phyloP scores from a whole-genome alignment of 768 basidiomycete species.

The Naganishia onofrii region DNA sequence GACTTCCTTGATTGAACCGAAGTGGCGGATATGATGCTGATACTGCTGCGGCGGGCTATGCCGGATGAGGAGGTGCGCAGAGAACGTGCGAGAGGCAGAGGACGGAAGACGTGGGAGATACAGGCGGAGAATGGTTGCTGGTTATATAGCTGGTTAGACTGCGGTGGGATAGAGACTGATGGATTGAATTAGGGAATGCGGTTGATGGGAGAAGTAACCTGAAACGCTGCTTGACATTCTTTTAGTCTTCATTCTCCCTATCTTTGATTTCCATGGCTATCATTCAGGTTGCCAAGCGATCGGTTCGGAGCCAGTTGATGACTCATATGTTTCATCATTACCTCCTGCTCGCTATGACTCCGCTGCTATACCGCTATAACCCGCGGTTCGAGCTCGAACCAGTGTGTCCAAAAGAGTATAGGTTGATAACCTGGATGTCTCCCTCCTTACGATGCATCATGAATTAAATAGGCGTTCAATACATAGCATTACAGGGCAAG shows the following conservation, averaged over 20 bases:
- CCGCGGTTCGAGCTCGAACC: no score
- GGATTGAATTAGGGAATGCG: not conserved
- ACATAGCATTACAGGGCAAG: not conserved
- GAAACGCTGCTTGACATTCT: no score
- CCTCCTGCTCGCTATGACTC: no score
- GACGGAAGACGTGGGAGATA: not conserved
- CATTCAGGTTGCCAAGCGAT: no score
- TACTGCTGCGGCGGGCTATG: not conserved
- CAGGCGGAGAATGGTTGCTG: not conserved
- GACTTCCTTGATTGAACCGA: not conserved
- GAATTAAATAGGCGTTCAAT: not conserved
- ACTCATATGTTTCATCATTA: no score
- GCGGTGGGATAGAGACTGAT: not conserved
- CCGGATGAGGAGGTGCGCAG: not conserved
- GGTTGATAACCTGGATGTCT: no score
- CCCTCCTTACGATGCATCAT: not conserved
- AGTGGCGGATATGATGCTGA: not conserved
- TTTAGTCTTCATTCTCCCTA: no score
- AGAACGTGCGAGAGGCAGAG: not conserved
- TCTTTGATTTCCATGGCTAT: no score
- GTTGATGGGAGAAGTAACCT: not conserved
- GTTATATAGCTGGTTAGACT: not conserved
- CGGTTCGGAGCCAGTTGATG: no score
- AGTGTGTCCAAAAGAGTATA: no score
- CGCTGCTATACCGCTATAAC: no score